phyloP scores from a whole-genome alignment of 2,329 filamentous ascomycete species.

The Pseudogymnoascus sp. region DNA sequence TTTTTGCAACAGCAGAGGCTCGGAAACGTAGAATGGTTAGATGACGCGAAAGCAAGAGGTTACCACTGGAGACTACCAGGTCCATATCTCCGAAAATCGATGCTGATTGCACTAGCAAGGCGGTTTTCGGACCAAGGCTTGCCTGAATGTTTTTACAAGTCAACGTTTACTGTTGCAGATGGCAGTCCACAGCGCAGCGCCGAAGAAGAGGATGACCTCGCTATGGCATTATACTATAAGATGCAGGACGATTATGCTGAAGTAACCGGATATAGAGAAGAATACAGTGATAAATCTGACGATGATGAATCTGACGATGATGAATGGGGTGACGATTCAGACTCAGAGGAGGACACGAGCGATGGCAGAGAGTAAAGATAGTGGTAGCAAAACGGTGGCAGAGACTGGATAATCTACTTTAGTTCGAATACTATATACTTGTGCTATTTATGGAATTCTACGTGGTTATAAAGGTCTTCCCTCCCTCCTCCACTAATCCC shows the following conservation, averaged over 20 bases:
- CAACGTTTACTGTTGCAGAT: conserved; percentile 14
- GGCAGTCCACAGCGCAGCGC: conserved; percentile 13
- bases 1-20: conserved; percentile 11
- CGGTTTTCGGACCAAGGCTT: conserved; percentile 9
- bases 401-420: no score
- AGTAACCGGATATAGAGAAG: neutral
- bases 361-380: neutral
- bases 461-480: no score
- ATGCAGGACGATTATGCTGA: conserved; percentile 11
- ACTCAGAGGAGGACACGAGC: neutral
- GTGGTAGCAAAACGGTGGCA: no score
- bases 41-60: neutral
- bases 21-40: conserved; percentile 9
- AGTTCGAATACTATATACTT: no score
- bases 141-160: conserved; percentile 12
- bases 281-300: neutral
- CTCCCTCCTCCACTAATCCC: no score
- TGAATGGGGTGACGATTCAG: neutral
- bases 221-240: conserved; percentile 13
- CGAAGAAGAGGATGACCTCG: conserved; percentile 15
- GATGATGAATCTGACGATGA: neutral
- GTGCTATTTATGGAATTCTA: no score
- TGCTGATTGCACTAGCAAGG: conserved; percentile 12
- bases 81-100: conserved; percentile 14
- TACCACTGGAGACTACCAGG: conserved; percentile 12